phyloP scores from a whole-genome alignment of 2,329 filamentous ascomycete genomes.

The Aspergillus hortae region DNA sequence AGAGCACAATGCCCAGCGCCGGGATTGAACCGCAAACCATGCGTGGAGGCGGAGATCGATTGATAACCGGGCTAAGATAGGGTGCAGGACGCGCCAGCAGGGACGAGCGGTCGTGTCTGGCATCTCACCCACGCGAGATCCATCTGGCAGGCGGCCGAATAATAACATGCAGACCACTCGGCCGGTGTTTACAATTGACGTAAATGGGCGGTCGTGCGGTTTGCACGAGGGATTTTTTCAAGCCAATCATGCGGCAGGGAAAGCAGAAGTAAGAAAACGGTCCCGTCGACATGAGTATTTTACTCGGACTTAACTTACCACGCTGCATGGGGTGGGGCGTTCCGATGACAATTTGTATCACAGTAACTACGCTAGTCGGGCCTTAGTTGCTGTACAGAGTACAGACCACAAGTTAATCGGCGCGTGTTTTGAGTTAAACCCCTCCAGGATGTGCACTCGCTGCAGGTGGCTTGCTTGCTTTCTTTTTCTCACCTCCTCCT shows the following conservation, averaged over 20 bases:
- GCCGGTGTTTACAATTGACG: background rate
- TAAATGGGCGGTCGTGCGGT: background rate
- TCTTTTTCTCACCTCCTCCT: background rate
- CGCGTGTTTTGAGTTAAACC: background rate
- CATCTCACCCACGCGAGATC: background rate
- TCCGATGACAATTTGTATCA: conserved; percentile 4
- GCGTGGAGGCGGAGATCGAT: conserved; percentile 4
- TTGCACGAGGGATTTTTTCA: conserved; percentile 21
- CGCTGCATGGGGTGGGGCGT: conserved; percentile 7
- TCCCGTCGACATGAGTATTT: conserved; percentile 6
- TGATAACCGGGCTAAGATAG: background rate
- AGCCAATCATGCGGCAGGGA: conserved; percentile 13
- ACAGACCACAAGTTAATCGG: background rate
- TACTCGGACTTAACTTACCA: conserved; percentile 1
- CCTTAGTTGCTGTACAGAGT: background rate
- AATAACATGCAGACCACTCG: background rate
- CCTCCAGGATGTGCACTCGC: background rate
- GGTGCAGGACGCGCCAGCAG: background rate
- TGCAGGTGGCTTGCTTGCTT: background rate
- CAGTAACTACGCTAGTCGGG: background rate
- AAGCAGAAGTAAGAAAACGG: conserved; percentile 11
- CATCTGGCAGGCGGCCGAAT: background rate
- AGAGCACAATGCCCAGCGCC: background rate
- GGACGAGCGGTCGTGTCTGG: background rate
- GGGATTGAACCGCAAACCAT: conserved; percentile 1